Conservation (phyloP, 129 eudicot genomes). For the Daucus carota region DNA sequence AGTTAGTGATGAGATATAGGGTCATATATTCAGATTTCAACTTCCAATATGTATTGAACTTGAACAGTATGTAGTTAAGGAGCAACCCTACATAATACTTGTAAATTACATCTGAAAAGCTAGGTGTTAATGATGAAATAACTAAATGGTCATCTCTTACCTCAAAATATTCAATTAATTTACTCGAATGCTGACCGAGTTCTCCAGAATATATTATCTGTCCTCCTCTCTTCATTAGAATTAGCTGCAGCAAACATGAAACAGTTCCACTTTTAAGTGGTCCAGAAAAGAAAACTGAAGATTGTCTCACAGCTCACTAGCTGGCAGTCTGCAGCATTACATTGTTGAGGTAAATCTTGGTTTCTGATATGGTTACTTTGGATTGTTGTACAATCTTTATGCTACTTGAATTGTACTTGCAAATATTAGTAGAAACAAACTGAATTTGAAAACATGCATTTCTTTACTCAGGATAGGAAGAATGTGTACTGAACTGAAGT, state of each 20-base stretch:
- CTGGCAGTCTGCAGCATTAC: background rate
- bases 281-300: background rate
- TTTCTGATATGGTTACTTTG: background rate
- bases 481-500: background rate
- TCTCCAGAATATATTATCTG: constrained; percentile 17
- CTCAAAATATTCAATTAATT: constrained; percentile 23
- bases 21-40: background rate
- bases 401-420: background rate
- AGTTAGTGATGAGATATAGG: background rate
- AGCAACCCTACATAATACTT: background rate
- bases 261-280: no score
- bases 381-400: background rate
- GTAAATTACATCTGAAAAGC: background rate
- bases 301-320: background rate
- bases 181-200: constrained; percentile 16
- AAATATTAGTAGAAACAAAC: background rate
- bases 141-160: background rate
- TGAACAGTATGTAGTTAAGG: background rate
- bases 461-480: background rate
- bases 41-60: background rate
- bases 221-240: constrained; percentile 25
- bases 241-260: constrained; percentile 15
- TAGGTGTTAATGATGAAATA: background rate
- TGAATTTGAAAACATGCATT: background rate
- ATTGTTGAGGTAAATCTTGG: background rate